Evolutionary conservation across 768 basidiomycete species (phyloP).

Genomic region (Xanthoconium purpureum): DNA sequence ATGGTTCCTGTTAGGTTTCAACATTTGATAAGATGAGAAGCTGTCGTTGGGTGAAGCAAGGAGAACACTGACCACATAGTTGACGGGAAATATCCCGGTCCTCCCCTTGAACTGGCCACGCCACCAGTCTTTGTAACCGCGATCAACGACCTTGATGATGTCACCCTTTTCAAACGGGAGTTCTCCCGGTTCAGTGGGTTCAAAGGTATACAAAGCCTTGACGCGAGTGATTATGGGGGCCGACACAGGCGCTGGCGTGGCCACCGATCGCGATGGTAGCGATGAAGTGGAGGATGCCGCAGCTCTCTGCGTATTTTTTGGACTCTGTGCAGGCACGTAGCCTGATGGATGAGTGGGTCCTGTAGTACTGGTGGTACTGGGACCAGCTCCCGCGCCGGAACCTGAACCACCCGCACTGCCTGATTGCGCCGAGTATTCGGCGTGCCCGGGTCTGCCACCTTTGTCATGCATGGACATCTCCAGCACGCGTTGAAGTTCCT

Average conservation of each 20-base stretch:
- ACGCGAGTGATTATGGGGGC: conserved; percentile 70
- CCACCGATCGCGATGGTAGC: conserved; percentile 19
- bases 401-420: conserved; percentile 37
- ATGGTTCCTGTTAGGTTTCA: conserved; percentile 53
- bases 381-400: conserved; percentile 19
- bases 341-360: conserved; percentile 47
- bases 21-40: background rate
- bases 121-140: conserved; percentile 97
- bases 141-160: conserved; percentile 91
- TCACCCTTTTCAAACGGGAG: conserved; percentile 90
- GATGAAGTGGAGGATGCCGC: conserved; percentile 31
- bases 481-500: conserved; percentile 88
- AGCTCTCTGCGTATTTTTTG: conserved; percentile 42
- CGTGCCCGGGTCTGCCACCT: conserved; percentile 68
- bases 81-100: conserved; percentile 95
- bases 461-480: conserved; percentile 93
- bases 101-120: conserved; percentile 84
- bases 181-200: conserved; percentile 85
- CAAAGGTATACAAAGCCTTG: conserved; percentile 84
- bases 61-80: conserved; percentile 74
- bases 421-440: conserved; percentile 40
- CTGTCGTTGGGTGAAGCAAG: background rate
- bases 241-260: conserved; percentile 13
- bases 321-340: conserved; percentile 57
- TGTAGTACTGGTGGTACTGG: conserved; percentile 15